Conservation (phyloP, 2,329 filamentous ascomycete genomes). For the Fusarium oxysporum region DNA sequence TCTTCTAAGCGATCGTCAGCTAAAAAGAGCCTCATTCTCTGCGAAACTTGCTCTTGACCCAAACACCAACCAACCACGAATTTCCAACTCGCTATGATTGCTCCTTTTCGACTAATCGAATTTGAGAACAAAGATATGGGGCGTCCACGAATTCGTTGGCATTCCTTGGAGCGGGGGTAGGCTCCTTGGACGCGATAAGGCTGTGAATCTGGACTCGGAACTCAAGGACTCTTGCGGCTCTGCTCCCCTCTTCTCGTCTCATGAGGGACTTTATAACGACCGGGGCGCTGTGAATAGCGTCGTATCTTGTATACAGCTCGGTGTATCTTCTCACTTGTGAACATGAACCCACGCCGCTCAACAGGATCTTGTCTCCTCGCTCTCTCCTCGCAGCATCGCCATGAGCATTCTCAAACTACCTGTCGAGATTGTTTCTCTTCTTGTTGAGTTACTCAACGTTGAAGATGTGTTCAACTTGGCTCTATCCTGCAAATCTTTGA, state of each 20-base stretch:
- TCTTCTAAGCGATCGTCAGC: not conserved
- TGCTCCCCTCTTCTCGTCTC: not conserved
- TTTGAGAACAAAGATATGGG: constrained; percentile 8
- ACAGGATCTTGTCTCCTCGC: not conserved
- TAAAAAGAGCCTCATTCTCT: constrained; percentile 11
- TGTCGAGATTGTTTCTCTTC: constrained; percentile 72
- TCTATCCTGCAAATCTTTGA: constrained; percentile 63
- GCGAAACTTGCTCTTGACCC: not conserved
- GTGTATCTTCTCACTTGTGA: constrained; percentile 5
- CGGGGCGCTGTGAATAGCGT: constrained; percentile 15
- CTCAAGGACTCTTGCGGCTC: constrained; percentile 21
- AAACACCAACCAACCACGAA: not conserved
- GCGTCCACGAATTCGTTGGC: not conserved
- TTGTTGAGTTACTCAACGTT: constrained; percentile 65
- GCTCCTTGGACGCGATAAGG: not conserved
- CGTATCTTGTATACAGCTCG: not conserved
- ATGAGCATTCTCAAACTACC: constrained; percentile 60
- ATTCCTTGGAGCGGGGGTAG: not conserved
- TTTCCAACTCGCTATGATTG: not conserved
- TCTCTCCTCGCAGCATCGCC: constrained; percentile 47
- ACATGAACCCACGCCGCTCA: constrained; percentile 10
- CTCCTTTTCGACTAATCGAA: not conserved
- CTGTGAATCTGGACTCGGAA: not conserved
- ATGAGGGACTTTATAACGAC: constrained; percentile 10
- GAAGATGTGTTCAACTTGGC: constrained; percentile 69